A percentile compares a stretch with the other conserved stretches of the same genome.
These are phyloP conservation scores for Debaryomycetaceae sp. DNA, from an alignment of 1,139 yeast genomes.

Conservation along the genomic window DNA sequence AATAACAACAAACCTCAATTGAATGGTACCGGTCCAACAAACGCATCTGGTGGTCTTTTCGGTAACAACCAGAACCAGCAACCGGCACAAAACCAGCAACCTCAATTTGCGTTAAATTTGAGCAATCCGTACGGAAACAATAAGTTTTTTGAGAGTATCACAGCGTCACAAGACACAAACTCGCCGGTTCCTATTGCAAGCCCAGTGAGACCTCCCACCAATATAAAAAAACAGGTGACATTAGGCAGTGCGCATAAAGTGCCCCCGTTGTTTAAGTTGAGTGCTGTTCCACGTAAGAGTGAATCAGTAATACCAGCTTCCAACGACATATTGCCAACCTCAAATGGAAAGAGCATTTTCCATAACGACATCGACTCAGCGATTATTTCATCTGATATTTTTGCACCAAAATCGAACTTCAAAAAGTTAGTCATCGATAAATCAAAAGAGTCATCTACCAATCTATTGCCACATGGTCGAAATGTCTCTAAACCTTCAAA, in stretches of 20 bases:
- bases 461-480: slow-evolving; percentile 9
- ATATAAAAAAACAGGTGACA: slow-evolving; percentile 50
- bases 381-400: slow-evolving; percentile 67
- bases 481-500: slow-evolving; percentile 17
- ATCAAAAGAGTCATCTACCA: slow-evolving; percentile 17
- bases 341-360: slow-evolving; percentile 18
- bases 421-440: slow-evolving; percentile 58
- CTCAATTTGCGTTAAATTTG: slow-evolving; percentile 29
- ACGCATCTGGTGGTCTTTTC: slow-evolving; percentile 17
- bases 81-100: slow-evolving; percentile 20
- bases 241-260: slow-evolving; percentile 63
- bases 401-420: slow-evolving; percentile 60
- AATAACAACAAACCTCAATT: slow-evolving; percentile 10
- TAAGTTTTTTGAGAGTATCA: slow-evolving; percentile 54
- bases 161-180: slow-evolving; percentile 18
- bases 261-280: slow-evolving; percentile 42
- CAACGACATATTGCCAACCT: slow-evolving; percentile 9
- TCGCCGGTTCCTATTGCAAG: slow-evolving; percentile 46
- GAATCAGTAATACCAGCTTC: slow-evolving; percentile 14
- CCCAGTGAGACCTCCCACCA: slow-evolving; percentile 41
- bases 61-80: slow-evolving; percentile 10
- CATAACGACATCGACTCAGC: slow-evolving; percentile 56
- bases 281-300: slow-evolving; percentile 10
- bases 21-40: background rate
- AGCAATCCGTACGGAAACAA: slow-evolving; percentile 68